Base-by-base conservation (phyloP, 176 grass and related monocot genomes). In the Musa troglodytarum region DNA sequence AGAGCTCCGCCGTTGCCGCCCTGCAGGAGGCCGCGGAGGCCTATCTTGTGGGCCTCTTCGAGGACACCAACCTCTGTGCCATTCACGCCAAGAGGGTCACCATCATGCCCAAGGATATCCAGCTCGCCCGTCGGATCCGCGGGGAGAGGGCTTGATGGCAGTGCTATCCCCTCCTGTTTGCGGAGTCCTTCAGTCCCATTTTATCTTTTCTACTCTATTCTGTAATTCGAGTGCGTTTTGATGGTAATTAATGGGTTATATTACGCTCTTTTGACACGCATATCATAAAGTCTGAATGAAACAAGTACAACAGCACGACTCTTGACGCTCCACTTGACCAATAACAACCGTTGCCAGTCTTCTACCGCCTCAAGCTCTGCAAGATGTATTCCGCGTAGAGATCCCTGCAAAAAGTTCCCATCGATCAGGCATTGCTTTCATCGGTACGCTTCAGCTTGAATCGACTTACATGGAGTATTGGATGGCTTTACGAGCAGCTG, bases 81-180 rank as follows among this genome's bases (percentile, higher is more conserved):
- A 81, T 81, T 69, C 79, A 81, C 53, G 79, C 69, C 26, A 81
- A 81, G 69, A 74, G 70, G 79, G 79, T 81, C 28, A 81, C 79
- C 1, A 81, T 81, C 55, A 81, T 81, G 79, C 79, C 79, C 2
- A 81, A 81, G 57, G 79, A 81, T 65, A 81, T 81, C 56, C 69
- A 81, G 7, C 69, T 81, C 10, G 72, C 80, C 0, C 68, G 73
- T 59, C 66, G 74, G 74, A 76, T 77, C 17, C 56, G 13, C 56
- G 58, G 73, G 3, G 52, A 82, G 50, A 58, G 50, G 49, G 74
- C 17, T 76, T 74, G 20, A 43, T 43, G 4, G 34, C 34, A 3
- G 34, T 6, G 4, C 34, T 6, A 43, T 43, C 34, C 3, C 34
- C 34, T 43, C 34, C 34, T 43, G 34, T 5, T 43, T 43, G 5